Conservation (phyloP, 176 grass and related monocot genomes). For the Oryza brachyantha region DNA sequence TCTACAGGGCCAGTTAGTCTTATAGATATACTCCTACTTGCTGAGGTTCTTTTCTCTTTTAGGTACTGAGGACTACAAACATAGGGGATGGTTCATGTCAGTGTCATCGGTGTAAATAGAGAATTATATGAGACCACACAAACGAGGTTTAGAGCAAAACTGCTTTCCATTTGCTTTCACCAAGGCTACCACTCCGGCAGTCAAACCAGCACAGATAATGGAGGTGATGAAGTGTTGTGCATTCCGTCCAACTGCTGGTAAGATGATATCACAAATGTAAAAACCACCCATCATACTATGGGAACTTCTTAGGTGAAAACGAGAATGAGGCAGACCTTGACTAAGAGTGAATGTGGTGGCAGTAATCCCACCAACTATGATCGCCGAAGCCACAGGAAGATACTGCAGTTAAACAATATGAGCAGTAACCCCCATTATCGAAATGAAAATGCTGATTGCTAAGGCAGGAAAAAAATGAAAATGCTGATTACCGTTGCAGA, state of each 20-base stretch:
- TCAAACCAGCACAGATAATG: slow-evolving; percentile 66
- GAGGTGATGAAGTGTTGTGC: slow-evolving; percentile 61
- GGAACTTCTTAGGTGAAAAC: neutral
- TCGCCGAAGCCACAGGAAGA: slow-evolving; percentile 81
- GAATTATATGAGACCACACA: slow-evolving; percentile 67
- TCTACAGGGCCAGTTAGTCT: neutral
- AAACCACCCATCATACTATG: neutral
- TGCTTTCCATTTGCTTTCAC: slow-evolving; percentile 96
- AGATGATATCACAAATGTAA: slow-evolving; percentile 5
- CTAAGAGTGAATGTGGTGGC: slow-evolving; percentile 77
- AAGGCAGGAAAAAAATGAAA: slow-evolving; percentile 14
- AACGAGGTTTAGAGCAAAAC: slow-evolving; percentile 85
- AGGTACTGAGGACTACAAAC: neutral
- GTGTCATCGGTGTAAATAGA: neutral
- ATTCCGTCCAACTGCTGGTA: slow-evolving; percentile 47
- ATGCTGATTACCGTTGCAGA: slow-evolving; percentile 53
- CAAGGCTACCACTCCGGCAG: slow-evolving; percentile 72
- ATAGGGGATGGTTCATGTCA: neutral
- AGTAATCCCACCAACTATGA: slow-evolving; percentile 86
- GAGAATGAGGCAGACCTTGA: slow-evolving; percentile 60
- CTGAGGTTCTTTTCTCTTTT: neutral
- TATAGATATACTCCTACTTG: neutral
- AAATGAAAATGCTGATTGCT: neutral
- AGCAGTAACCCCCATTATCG: neutral
- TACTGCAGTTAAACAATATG: slow-evolving; percentile 52